Percentiles rank a stretch among this genome's conserved stretches.
These are phyloP conservation scores for Dillenia suffruticosa DNA, from an alignment of 164 flowering plant species.

Conservation along the genomic window DNA sequence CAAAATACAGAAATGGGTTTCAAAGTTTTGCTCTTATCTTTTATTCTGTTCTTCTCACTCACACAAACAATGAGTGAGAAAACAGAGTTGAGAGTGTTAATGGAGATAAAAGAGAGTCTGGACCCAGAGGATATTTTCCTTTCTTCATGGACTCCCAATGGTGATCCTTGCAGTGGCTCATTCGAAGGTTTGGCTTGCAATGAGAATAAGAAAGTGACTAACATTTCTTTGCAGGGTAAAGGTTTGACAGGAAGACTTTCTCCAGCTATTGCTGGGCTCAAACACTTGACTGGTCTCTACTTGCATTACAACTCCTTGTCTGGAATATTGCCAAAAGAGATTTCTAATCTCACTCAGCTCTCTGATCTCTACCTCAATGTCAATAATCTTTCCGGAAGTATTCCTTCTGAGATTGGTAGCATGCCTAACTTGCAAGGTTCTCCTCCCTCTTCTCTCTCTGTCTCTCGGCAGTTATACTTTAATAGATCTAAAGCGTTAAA, in stretches of 20 bases:
- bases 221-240: conserved; percentile 80
- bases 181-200: conserved; percentile 87
- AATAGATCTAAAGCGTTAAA: not conserved
- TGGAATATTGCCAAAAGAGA: conserved; percentile 75
- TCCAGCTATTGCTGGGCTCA: conserved; percentile 55
- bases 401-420: conserved; percentile 66
- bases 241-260: conserved; percentile 78
- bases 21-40: not conserved
- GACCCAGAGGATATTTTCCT: conserved; percentile 61
- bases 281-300: conserved; percentile 78
- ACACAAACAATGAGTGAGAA: conserved; percentile 19
- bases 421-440: conserved; percentile 82
- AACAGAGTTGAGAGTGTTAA: conserved; percentile 50
- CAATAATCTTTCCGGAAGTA: conserved; percentile 67
- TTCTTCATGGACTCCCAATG: conserved; percentile 60
- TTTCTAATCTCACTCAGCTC: conserved; percentile 55
- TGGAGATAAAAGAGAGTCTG: conserved; percentile 57
- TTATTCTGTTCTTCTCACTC: conserved; percentile 20
- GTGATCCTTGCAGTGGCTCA: conserved; percentile 56
- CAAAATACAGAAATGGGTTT: conserved; percentile 12
- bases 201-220: conserved; percentile 62
- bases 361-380: conserved; percentile 85
- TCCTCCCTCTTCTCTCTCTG: not conserved
- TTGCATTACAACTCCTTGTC: conserved; percentile 67
- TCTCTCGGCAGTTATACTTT: not conserved